Evolutionary conservation across 108 stramenopile species (phyloP).

Genomic region (Nitzschia putrida): DNA sequence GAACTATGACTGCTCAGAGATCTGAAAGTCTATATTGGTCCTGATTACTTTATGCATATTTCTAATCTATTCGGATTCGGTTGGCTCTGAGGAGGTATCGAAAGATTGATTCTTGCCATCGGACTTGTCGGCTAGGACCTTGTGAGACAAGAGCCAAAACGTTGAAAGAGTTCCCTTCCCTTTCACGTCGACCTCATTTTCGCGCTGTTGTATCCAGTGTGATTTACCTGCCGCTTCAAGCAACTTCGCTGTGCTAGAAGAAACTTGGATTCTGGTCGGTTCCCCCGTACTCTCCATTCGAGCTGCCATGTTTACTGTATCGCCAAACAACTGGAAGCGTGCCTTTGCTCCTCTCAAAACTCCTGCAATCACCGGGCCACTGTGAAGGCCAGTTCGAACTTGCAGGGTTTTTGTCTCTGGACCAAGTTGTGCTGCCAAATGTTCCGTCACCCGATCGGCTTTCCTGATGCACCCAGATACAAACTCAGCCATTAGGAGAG

Average conservation of each 20-base stretch:
- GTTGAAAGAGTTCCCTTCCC: slow-evolving; percentile 19
- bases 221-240: slow-evolving; percentile 5
- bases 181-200: slow-evolving; percentile 21
- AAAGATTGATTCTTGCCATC: no score
- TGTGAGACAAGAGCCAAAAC: slow-evolving; percentile 4
- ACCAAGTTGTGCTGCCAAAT: not conserved
- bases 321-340: slow-evolving; percentile 14
- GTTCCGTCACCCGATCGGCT: not conserved
- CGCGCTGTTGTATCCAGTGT: not conserved
- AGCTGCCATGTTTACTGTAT: slow-evolving; percentile 8
- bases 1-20: no score
- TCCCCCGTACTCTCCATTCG: slow-evolving; percentile 10
- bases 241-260: not conserved
- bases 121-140: not conserved
- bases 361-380: slow-evolving; percentile 11
- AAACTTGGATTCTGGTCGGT: slow-evolving; percentile 7
- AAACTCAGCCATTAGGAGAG: slow-evolving; percentile 2
- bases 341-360: slow-evolving; percentile 9
- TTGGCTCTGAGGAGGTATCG: no score
- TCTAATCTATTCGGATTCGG: no score
- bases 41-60: no score
- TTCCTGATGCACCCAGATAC: not conserved
- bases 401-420: not conserved
- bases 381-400: slow-evolving; percentile 3
- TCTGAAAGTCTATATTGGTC: no score